phyloP scores from a whole-genome alignment of 345 rosid genomes.

The Theobroma cacao region DNA sequence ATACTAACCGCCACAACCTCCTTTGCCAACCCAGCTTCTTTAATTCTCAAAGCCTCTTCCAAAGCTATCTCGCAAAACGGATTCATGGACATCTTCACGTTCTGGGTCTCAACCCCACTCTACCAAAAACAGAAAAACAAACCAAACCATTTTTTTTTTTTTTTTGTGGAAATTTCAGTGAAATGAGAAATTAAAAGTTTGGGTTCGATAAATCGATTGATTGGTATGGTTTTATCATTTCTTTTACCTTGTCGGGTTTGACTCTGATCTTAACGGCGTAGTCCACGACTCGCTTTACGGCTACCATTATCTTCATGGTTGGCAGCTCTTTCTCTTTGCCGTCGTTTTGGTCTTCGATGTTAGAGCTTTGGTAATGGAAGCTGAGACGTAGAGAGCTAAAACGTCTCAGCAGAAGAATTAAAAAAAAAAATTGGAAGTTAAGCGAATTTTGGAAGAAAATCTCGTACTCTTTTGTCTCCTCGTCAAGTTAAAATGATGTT shows the following conservation, averaged over 20 bases:
- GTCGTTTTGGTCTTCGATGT: not conserved
- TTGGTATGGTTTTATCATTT: not conserved
- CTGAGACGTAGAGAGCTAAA: constrained; percentile 8
- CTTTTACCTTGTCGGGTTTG: constrained; percentile 77
- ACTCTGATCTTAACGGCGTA: constrained; percentile 97
- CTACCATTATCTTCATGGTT: constrained; percentile 85
- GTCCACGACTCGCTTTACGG: constrained; percentile 86
- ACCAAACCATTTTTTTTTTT: not conserved
- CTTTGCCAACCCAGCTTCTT: constrained; percentile 75
- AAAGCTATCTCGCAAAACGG: constrained; percentile 95
- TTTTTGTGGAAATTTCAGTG: not conserved
- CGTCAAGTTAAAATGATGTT: too few species aligned
- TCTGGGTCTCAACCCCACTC: constrained; percentile 90
- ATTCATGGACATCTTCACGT: constrained; percentile 98
- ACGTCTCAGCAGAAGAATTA: not conserved
- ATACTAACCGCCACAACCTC: constrained; percentile 81
- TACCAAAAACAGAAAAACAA: constrained; percentile 14
- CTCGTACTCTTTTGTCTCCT: too few species aligned
- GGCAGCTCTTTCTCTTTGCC: not conserved
- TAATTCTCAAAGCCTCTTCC: constrained; percentile 86
- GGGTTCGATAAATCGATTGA: not conserved
- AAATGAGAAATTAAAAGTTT: not conserved
- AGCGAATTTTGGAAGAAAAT: not conserved
- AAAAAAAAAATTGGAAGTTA: not conserved
- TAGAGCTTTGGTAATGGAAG: not conserved